A percentile compares a stretch with the other conserved stretches of the same genome.
These are phyloP conservation scores for Lodderomyces orthopsilosis DNA, from an alignment of 1,139 yeast genomes.

Conservation along the genomic window DNA sequence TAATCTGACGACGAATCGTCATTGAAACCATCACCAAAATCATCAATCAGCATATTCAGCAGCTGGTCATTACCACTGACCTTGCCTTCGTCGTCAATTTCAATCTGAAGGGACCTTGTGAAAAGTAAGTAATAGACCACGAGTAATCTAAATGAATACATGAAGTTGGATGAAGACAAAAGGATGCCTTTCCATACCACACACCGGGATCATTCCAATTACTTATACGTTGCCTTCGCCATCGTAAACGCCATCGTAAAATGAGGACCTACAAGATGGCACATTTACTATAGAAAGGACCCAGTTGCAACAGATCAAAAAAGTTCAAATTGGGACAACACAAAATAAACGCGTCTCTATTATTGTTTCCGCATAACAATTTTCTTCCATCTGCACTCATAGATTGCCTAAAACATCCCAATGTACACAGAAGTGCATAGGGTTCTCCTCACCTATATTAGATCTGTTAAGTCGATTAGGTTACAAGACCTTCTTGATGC, in stretches of 20 bases:
- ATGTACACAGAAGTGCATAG: slow-evolving; percentile 33
- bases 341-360: background rate
- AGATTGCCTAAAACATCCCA: no score
- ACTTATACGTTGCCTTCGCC: background rate
- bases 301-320: slow-evolving; percentile 4
- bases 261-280: no score
- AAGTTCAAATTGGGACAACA: background rate
- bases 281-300: no score
- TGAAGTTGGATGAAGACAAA: background rate
- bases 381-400: background rate
- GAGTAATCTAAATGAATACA: background rate
- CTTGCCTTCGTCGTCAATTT: background rate
- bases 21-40: background rate
- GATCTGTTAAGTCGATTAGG: slow-evolving; percentile 29
- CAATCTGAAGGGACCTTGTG: background rate
- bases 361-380: background rate
- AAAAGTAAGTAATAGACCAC: background rate
- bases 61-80: background rate
- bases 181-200: background rate
- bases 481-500: slow-evolving; percentile 16
- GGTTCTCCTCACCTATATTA: slow-evolving; percentile 43
- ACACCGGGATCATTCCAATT: background rate
- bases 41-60: background rate
- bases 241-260: background rate
- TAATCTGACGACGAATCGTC: background rate